Evolutionary conservation across 139 green algal genomes (phyloP).

Genomic region (Coccomyxa sp.): DNA sequence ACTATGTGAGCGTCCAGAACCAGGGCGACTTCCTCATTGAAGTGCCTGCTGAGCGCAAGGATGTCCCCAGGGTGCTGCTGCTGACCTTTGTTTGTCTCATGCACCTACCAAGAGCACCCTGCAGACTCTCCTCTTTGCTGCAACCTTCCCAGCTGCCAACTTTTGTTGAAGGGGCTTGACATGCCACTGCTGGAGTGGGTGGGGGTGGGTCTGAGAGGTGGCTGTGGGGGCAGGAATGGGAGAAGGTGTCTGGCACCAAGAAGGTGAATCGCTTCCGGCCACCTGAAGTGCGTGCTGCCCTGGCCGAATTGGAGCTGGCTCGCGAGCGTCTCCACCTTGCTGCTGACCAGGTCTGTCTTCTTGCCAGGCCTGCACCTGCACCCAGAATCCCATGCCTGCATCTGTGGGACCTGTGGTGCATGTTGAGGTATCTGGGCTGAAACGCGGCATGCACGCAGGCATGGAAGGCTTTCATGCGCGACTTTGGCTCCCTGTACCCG

Average conservation of each 20-base stretch:
- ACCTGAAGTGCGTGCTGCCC: slow-evolving; percentile 46
- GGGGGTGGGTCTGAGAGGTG: too few relatives aligned
- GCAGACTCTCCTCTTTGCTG: too few relatives aligned
- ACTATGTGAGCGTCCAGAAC: slow-evolving; percentile 45
- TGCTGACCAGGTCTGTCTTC: background rate
- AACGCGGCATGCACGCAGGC: slow-evolving; percentile 9
- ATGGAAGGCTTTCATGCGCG: slow-evolving; percentile 50
- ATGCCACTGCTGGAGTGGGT: too few relatives aligned
- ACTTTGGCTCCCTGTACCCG: slow-evolving; percentile 45
- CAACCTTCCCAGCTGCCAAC: too few relatives aligned
- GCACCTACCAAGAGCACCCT: too few relatives aligned
- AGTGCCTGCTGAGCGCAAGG: slow-evolving; percentile 46
- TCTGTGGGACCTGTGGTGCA: slow-evolving; percentile 2
- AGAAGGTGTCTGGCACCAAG: slow-evolving; percentile 73
- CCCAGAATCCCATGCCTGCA: background rate
- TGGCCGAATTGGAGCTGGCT: slow-evolving; percentile 45
- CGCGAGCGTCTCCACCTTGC: slow-evolving; percentile 40
- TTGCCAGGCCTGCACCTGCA: too few relatives aligned
- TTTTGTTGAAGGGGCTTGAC: too few relatives aligned
- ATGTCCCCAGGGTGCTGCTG: slow-evolving; percentile 25
- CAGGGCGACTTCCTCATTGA: slow-evolving; percentile 73
- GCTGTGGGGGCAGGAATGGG: slow-evolving; percentile 25
- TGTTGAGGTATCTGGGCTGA: slow-evolving; percentile 2
- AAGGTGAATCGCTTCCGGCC: slow-evolving; percentile 65
- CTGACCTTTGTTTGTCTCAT: too few relatives aligned